These are phyloP conservation scores for Penicillium capsulatum DNA, from an alignment of 2,329 filamentous ascomycete species.

Conservation along the genomic window DNA sequence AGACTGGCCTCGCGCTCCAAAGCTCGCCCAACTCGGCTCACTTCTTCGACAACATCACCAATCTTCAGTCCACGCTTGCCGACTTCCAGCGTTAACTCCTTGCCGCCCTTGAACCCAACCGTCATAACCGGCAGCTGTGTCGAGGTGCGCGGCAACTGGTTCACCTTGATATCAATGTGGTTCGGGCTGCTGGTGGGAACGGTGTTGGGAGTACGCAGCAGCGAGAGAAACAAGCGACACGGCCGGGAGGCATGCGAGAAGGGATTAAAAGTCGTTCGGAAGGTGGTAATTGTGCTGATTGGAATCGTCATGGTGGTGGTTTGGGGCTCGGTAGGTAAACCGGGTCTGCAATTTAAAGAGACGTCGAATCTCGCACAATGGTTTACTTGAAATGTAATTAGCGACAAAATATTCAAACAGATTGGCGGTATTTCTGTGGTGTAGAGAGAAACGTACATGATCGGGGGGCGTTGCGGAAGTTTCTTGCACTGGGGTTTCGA, in stretches of 20 bases:
- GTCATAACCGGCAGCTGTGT: slow-evolving; percentile 64
- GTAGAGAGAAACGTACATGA: slow-evolving; percentile 13
- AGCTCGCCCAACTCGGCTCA: slow-evolving; percentile 80
- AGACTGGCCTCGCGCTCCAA: slow-evolving; percentile 81
- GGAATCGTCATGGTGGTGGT: slow-evolving; percentile 35
- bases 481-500: slow-evolving; percentile 10
- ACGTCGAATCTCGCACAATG: too few relatives aligned
- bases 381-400: too few relatives aligned
- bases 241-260: slow-evolving; percentile 77
- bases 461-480: slow-evolving; percentile 6
- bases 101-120: slow-evolving; percentile 94
- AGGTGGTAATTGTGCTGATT: slow-evolving; percentile 58
- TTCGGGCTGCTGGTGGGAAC: slow-evolving; percentile 70
- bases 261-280: slow-evolving; percentile 85
- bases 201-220: slow-evolving; percentile 78
- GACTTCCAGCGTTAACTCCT: slow-evolving; percentile 77
- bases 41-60: slow-evolving; percentile 79
- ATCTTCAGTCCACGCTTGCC: slow-evolving; percentile 75
- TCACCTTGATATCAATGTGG: slow-evolving; percentile 72
- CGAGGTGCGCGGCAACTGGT: slow-evolving; percentile 66
- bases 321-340: too few relatives aligned
- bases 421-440: too few relatives aligned
- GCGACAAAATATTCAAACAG: too few relatives aligned
- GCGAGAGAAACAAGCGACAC: slow-evolving; percentile 80
- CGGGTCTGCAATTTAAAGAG: too few relatives aligned